Base-by-base conservation (phyloP, 345 rosid genomes). In the Corchorus olitorius region DNA sequence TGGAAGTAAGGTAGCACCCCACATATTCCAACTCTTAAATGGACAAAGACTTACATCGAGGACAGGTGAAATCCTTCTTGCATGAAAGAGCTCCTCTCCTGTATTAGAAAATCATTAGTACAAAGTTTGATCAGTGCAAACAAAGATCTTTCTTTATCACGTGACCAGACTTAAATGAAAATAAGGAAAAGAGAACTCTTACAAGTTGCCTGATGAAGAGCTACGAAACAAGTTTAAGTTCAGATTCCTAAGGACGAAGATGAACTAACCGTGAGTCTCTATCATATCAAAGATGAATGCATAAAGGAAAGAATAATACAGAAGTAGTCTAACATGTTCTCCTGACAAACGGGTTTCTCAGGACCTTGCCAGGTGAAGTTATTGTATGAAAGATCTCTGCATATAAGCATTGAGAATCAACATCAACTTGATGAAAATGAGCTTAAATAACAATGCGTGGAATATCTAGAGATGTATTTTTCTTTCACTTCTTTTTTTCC, bases 361-460 rank as follows among this genome's bases (percentile, higher is more conserved):
- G 90, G 79, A 58, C 81, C 81, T 83, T 86, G 90, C 82, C 79
- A 78, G 35, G 84, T 71, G 76, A 93, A 89, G 79, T 91, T 86
- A 76, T 93, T 93, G 77, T 88, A 91, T 7, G 97, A 89, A 73
- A 93, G 89, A 87, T 93, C 96, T 41, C 97, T 91, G 90, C 79
- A 84, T 52, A 15, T 70, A 64, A 58, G 6, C 41, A 61, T 48
- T 3, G 8, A 59, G 56, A 33, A 46, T 49, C 46, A 74, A 39
- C 60, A 33, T 33, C 52, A 46, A 61, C n/a, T 60, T 74, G 20
- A 56, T 14, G 54, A 41, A 54, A 72, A 41, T 20, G 65, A 58
- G 39, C 75, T 53, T 20, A 41, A 41, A 43, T 41, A 43, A 22
- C 52, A 41, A 34, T 8, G 39, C 41, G 6, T 58, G 37, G 37